Conservation (phyloP, 208 protist genomes). For the Leishmania major region DNA sequence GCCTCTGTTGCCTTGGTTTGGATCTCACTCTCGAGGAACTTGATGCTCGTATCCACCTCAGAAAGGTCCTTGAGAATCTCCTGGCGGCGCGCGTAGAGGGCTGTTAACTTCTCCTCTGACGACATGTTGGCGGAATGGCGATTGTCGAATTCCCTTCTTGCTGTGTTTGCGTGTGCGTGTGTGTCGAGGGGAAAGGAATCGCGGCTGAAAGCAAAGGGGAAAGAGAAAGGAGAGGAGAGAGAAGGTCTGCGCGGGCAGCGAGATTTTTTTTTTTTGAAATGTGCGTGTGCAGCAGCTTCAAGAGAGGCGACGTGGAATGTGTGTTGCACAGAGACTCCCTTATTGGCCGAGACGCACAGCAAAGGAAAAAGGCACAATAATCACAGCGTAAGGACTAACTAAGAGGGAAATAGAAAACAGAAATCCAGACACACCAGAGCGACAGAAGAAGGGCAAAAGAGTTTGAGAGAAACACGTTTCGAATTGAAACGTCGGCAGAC, state of each 20-base stretch:
- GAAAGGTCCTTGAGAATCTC: constrained; percentile 78
- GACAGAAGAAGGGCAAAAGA: background rate
- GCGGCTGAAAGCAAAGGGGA: background rate
- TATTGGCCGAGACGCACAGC: background rate
- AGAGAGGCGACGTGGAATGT: background rate
- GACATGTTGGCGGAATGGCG: background rate
- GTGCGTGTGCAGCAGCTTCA: background rate
- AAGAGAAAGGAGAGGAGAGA: background rate
- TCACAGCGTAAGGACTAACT: background rate
- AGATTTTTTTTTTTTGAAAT: background rate
- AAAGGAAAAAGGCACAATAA: background rate
- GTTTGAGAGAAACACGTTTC: background rate
- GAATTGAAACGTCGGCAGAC: background rate
- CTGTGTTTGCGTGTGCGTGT: too few relatives aligned
- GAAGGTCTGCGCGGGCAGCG: too few relatives aligned
- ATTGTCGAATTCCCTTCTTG: background rate
- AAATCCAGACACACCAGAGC: background rate
- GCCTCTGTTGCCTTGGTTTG: constrained; percentile 38
- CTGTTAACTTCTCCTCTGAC: constrained; percentile 59
- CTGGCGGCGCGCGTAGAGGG: constrained; percentile 76
- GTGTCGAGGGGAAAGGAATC: background rate
- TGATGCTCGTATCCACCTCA: constrained; percentile 78
- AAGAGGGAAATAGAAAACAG: background rate
- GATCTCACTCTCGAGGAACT: constrained; percentile 63
- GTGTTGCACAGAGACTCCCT: background rate